Conservation (phyloP, 768 basidiomycete genomes). For the Phaffia tasmanica region DNA sequence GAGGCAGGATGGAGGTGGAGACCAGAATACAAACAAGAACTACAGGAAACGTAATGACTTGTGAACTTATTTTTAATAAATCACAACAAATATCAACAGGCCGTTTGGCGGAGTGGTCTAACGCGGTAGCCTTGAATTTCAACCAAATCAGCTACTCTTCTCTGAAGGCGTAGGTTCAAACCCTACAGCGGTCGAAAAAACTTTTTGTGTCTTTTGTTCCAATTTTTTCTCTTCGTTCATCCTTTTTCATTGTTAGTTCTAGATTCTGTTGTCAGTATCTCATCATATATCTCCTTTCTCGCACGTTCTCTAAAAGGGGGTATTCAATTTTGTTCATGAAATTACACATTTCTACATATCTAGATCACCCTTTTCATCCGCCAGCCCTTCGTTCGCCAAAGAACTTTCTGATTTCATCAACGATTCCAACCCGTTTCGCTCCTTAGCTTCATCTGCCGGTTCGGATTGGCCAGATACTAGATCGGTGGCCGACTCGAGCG, state of each 20-base stretch:
- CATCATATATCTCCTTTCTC: too few relatives aligned
- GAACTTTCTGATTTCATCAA: too few relatives aligned
- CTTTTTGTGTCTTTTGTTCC: neutral
- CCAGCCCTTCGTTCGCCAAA: too few relatives aligned
- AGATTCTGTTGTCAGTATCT: neutral
- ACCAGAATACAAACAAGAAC: too few relatives aligned
- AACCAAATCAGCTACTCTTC: neutral
- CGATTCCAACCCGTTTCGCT: too few relatives aligned
- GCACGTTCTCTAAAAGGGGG: neutral
- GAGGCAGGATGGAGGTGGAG: too few relatives aligned
- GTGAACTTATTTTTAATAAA: too few relatives aligned
- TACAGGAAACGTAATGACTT: too few relatives aligned
- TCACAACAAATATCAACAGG: neutral
- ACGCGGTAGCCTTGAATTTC: conserved; percentile 4
- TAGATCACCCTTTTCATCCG: too few relatives aligned
- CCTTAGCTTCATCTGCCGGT: too few relatives aligned
- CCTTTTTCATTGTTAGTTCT: neutral
- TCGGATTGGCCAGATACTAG: too few relatives aligned
- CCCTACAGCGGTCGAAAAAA: neutral
- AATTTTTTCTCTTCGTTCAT: neutral
- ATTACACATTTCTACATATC: too few relatives aligned
- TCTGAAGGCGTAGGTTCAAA: conserved; percentile 6
- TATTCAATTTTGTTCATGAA: neutral
- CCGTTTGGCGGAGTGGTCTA: conserved; percentile 2
- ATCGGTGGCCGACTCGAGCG: neutral